Evolutionary conservation across 176 grass and related monocot species (phyloP).

Genomic region (Saccharum spontaneum): DNA sequence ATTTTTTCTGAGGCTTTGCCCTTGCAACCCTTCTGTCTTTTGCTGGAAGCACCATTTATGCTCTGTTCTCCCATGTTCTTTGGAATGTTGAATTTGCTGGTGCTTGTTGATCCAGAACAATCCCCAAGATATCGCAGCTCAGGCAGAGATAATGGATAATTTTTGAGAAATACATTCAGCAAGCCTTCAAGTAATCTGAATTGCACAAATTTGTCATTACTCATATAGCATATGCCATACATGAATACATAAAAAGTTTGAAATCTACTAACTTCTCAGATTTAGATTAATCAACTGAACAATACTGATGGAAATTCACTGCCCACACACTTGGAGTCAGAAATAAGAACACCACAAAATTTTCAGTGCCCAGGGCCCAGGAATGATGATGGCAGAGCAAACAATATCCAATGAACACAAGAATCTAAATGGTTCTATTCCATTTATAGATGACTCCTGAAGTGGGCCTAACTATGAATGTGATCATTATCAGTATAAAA

Average conservation of each 20-base stretch:
- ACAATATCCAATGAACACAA: conserved; percentile 12
- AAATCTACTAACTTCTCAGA: conserved; percentile 6
- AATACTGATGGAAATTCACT: conserved; percentile 3
- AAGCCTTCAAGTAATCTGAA: conserved; percentile 83
- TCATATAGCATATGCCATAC: not conserved
- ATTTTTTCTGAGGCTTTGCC: conserved; percentile 51
- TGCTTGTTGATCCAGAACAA: conserved; percentile 51
- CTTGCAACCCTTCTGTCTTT: conserved; percentile 62
- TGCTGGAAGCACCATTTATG: conserved; percentile 38
- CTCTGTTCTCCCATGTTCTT: conserved; percentile 48
- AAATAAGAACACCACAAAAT: conserved; percentile 11
- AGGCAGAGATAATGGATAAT: conserved; percentile 62
- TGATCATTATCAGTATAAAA: conserved; percentile 1
- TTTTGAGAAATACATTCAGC: conserved; percentile 62
- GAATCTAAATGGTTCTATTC: conserved; percentile 18
- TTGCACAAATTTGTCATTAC: conserved; percentile 15
- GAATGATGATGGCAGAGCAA: conserved; percentile 22
- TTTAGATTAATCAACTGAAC: not conserved
- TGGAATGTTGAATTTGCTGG: conserved; percentile 49
- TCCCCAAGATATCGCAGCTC: conserved; percentile 57
- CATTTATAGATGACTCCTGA: conserved; percentile 21
- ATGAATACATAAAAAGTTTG: conserved; percentile 15
- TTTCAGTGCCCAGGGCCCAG: not conserved
- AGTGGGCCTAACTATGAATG: not conserved
- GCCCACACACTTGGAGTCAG: not conserved